Percentiles rank a stretch among this genome's conserved stretches.
phyloP scores from a whole-genome alignment of 768 basidiomycete genomes.

The Hemileccinum rubropunctum region DNA sequence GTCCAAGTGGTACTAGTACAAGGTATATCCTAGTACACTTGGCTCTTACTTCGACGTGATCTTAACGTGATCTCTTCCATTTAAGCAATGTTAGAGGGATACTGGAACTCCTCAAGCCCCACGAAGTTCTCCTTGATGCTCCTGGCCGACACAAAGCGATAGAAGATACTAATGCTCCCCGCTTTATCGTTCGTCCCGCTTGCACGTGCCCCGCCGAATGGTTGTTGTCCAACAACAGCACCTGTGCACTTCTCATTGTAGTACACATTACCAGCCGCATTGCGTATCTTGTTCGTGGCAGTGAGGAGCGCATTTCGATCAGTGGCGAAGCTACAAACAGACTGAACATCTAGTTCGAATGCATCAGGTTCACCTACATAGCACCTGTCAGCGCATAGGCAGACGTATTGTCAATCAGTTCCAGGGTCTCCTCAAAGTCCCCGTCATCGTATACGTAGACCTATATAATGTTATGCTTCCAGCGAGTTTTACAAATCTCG shows the following conservation, averaged over 20 bases:
- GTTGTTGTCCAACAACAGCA: constrained; percentile 97
- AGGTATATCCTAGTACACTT: neutral
- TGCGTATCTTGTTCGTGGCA: constrained; percentile 80
- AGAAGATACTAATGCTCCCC: constrained; percentile 74
- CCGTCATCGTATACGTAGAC: constrained; percentile 87
- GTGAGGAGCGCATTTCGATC: constrained; percentile 78
- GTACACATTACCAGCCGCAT: constrained; percentile 95
- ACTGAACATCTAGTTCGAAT: constrained; percentile 9
- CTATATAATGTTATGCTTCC: constrained; percentile 34
- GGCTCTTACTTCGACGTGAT: neutral
- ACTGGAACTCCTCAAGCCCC: constrained; percentile 71
- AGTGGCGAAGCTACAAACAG: constrained; percentile 62
- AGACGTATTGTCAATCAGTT: constrained; percentile 83
- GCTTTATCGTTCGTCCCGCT: constrained; percentile 99
- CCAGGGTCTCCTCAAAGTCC: constrained; percentile 82
- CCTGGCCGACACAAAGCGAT: constrained; percentile 82
- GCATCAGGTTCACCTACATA: constrained; percentile 53
- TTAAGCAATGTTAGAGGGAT: constrained; percentile 84
- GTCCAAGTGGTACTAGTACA: too few species aligned
- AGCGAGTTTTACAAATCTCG: neutral
- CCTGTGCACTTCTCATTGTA: constrained; percentile 99
- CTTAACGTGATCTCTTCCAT: neutral
- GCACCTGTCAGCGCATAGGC: constrained; percentile 93
- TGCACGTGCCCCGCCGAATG: constrained; percentile 91
- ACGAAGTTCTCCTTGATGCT: constrained; percentile 98